phyloP scores from a whole-genome alignment of 768 basidiomycete genomes.

The Fistulinella prunicolor region DNA sequence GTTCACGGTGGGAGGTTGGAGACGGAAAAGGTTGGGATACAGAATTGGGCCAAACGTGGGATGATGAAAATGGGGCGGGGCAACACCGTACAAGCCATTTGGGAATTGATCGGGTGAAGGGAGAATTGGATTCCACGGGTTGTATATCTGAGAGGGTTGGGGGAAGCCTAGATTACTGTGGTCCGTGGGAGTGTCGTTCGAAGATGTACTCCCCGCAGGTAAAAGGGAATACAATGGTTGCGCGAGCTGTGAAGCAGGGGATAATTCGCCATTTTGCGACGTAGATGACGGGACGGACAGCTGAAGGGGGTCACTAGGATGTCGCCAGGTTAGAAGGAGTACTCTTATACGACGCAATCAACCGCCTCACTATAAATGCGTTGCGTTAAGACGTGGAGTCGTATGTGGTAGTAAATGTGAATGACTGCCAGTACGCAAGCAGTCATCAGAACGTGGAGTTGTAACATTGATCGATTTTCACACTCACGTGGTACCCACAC shows the following conservation, averaged over 20 bases:
- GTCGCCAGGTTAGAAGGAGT: neutral
- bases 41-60: neutral
- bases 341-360: neutral
- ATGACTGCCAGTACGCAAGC: neutral
- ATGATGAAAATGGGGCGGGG: neutral
- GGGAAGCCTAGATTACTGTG: neutral
- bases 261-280: slow-evolving; percentile 1
- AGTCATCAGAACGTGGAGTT: slow-evolving; percentile 6
- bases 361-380: slow-evolving; percentile 10
- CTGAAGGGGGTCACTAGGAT: slow-evolving; percentile 5
- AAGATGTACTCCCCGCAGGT: neutral
- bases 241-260: neutral
- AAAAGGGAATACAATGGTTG: neutral
- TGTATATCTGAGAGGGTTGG: slow-evolving; percentile 1
- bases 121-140: slow-evolving; percentile 5
- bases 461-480: neutral
- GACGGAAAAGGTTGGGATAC: neutral
- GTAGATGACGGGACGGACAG: neutral
- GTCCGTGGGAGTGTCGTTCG: neutral
- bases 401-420: neutral
- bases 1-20: neutral
- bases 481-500: slow-evolving; percentile 9
- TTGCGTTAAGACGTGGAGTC: neutral
- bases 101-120: neutral
- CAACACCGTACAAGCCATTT: neutral